Base-by-base conservation (phyloP, 2,329 filamentous ascomycete genomes). In the Tetracladium maxilliforme region DNA sequence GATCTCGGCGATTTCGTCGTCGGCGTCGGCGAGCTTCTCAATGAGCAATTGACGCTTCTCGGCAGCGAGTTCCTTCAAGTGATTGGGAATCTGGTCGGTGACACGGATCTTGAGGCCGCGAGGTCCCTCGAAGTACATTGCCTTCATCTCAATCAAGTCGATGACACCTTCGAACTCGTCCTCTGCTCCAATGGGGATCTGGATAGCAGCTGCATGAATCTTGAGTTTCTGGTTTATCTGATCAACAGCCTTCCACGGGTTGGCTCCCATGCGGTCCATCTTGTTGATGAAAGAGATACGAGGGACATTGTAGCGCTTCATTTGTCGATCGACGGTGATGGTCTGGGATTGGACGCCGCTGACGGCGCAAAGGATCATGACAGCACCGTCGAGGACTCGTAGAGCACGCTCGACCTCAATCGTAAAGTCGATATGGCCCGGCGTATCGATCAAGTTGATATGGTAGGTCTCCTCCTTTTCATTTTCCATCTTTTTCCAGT, bases 261-360 rank as follows among this genome's bases (percentile, higher is more conserved):
- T 95, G 36, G 90, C 82, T 31, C 90, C 90, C 79, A 94, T 94
- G 37, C 90, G 78, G 47, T 98, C 90, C 87, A 98, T 95, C 66
- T 98, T 98, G 63, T 98, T 98, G 49, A 98, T 73, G 45, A 98
- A 98, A 27, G 81, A 92, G 49, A 98, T 75, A 41, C 90, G 70
- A 32, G 90, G 90, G 34, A 98, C 76, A 47, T 95, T 87, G 64
- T 98, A 98, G 39, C 90, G 75, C 61, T 84, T 82, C 90, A 98
- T 98, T 60, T 98, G 90, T 40, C 90, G 71, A 52, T 98, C 86
- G 35, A 98, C 90, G 2, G 90, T 98, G 41, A 94, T 94, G 12
- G 90, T 98, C 57, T 98, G 90, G 47, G 78, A 87, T 56, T 98
- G 90, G 17, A 98, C 90, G 47, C 90, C 90, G 43, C 82, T 92